Base-by-base conservation (phyloP, 208 protist species). In the Leishmania braziliensis region DNA sequence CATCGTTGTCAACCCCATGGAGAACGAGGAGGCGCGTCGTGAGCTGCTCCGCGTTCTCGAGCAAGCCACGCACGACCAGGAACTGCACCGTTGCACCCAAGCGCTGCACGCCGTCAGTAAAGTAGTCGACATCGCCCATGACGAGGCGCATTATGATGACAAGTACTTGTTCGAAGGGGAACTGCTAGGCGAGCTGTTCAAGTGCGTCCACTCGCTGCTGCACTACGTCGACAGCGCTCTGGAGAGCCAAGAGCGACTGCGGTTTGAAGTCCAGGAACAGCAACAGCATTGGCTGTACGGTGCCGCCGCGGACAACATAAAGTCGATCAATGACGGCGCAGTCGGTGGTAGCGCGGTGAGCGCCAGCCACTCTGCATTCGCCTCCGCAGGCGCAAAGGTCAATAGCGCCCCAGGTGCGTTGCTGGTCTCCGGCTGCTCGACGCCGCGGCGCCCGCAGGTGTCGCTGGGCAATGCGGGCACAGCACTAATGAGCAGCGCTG, bases 1-100 rank as follows among this genome's bases (percentile, higher is more conserved):
- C 62, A 26, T 36, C 10, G 33, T 43, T 33, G 50, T n/a, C 16
- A 91, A 92, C 51, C 89, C 91, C 2, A 94, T 94, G 89, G 82
- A 78, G 0, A 85, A 89, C 46, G 88, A 87, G 58, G 85, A 81
- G 56, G 89, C 89, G 1, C 87, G 88, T 16, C 86, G 80, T n/a
- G 91, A 93, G 82, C 85, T 97, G 33, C 60, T 97, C 69, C 81
- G 78, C 36, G 79, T 95, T 33, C 85, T 97, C 23, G 90, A 95
- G 65, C 84, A 91, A 26, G 83, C 91, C 26, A 92, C 92, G 18
- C 88, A 88, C 12, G 93, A 97, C 60, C 82, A 90, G 54, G 93
- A 97, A 80, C 86, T 97, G 53, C 84, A 90, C 70, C 92, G 92
- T 60, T 90, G 87, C 74, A 84, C 90, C 16, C 85, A 90, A 65